These are phyloP conservation scores for Hydrangea macrophylla DNA, from an alignment of 148 eudicot genomes.

Conservation along the genomic window DNA sequence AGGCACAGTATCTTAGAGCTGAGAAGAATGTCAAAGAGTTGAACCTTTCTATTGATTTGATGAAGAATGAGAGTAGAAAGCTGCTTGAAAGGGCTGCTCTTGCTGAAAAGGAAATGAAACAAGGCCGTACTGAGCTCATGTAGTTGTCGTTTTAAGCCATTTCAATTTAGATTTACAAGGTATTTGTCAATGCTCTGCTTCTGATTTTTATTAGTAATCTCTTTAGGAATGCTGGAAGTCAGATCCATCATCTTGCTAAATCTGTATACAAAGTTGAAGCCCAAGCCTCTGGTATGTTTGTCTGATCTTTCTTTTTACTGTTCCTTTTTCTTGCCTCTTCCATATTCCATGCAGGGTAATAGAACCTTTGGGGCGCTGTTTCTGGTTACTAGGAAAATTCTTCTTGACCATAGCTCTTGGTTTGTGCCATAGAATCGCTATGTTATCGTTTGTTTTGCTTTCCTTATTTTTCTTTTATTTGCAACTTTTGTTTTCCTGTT, in stretches of 20 bases:
- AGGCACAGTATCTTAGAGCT: constrained; percentile 77
- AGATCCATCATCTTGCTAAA: constrained; percentile 51
- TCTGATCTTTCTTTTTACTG: not conserved
- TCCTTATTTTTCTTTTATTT: not conserved
- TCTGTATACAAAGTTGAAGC: constrained; percentile 62
- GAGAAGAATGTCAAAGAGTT: constrained; percentile 68
- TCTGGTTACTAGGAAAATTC: not conserved
- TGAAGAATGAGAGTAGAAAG: constrained; percentile 83
- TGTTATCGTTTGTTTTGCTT: not conserved
- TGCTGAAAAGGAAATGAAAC: constrained; percentile 86
- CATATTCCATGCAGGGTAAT: not conserved
- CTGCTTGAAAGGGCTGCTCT: constrained; percentile 79
- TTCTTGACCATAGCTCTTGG: not conserved
- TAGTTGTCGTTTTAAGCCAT: constrained; percentile 15
- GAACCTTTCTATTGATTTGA: constrained; percentile 67
- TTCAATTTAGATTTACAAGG: not conserved
- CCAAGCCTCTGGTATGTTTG: constrained; percentile 57
- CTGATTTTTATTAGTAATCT: constrained; percentile 9
- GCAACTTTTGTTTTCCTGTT: not conserved
- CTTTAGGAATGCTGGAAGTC: constrained; percentile 61
- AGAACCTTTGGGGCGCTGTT: too few species aligned
- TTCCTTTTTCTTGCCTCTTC: not conserved
- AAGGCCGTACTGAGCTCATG: constrained; percentile 63
- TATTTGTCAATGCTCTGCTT: not conserved
- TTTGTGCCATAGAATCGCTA: not conserved